These are phyloP conservation scores for Exutisphaerella laricina DNA, from an alignment of 2,329 filamentous ascomycete species.

Conservation along the genomic window DNA sequence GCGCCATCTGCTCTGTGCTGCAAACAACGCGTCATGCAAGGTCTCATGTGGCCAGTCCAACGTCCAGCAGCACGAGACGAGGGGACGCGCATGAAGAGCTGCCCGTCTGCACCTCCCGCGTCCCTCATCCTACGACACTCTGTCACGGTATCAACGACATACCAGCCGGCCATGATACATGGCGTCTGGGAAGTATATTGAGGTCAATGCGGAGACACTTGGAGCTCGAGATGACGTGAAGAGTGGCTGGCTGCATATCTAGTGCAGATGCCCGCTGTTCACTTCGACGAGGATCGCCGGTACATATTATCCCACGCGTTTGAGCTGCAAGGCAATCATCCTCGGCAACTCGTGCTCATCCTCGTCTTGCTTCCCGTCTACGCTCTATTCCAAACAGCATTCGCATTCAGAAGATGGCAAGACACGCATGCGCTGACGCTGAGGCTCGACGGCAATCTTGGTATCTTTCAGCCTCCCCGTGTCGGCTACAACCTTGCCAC, in stretches of 20 bases:
- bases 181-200: no score
- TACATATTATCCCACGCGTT: slow-evolving; percentile 19
- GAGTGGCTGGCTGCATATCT: slow-evolving; percentile 15
- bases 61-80: slow-evolving; percentile 5
- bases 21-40: slow-evolving; percentile 16
- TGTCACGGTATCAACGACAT: neutral
- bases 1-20: slow-evolving; percentile 11
- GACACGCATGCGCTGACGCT: slow-evolving; percentile 7
- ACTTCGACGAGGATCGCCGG: slow-evolving; percentile 11
- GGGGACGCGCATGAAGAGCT: slow-evolving; percentile 6
- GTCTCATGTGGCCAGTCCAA: slow-evolving; percentile 16
- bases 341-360: slow-evolving; percentile 15
- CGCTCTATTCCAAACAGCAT: slow-evolving; percentile 2
- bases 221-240: slow-evolving; percentile 10
- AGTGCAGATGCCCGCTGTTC: slow-evolving; percentile 17
- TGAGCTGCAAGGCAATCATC: slow-evolving; percentile 9
- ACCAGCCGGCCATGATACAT: no score
- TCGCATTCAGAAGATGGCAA: slow-evolving; percentile 6
- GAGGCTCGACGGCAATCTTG: slow-evolving; percentile 11
- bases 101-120: slow-evolving; percentile 16
- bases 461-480: slow-evolving; percentile 15
- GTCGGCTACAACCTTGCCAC: slow-evolving; percentile 6
- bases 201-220: slow-evolving; percentile 8
- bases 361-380: slow-evolving; percentile 11
- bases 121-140: slow-evolving; percentile 2